These are phyloP conservation scores for Micractinium sp. DNA, from an alignment of 139 green algal species.

Conservation along the genomic window DNA sequence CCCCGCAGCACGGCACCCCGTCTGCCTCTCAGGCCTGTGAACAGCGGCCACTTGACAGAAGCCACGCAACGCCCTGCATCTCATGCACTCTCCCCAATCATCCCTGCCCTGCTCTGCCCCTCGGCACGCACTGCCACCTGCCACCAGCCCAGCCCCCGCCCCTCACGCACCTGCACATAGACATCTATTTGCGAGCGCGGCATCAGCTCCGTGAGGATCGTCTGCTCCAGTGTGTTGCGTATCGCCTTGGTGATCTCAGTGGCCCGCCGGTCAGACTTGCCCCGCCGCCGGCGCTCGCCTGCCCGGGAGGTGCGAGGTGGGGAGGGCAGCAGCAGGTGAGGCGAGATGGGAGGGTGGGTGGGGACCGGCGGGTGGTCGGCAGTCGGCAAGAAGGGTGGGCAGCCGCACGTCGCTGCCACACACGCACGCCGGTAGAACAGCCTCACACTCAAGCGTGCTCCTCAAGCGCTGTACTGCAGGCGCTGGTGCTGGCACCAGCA, in stretches of 20 bases:
- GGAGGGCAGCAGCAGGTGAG: background rate
- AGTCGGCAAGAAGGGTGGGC: background rate
- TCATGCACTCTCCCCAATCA: background rate
- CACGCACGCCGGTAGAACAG: background rate
- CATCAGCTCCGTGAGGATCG: constrained; percentile 83
- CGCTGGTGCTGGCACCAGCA: too few relatives aligned
- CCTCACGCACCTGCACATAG: constrained; percentile 76
- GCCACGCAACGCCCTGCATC: too few relatives aligned
- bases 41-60: too few relatives aligned
- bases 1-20: background rate
- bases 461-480: too few relatives aligned
- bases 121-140: background rate
- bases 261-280: constrained; percentile 82
- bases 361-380: background rate
- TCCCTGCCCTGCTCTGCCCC: background rate
- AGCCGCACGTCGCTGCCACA: background rate
- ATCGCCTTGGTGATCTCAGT: constrained; percentile 83
- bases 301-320: background rate
- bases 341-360: background rate
- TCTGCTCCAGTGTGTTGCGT: constrained; percentile 83
- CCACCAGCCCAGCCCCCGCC: background rate
- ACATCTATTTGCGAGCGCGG: constrained; percentile 90
- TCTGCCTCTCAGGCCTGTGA: background rate
- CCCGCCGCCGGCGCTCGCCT: constrained; percentile 76
- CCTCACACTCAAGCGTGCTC: background rate